Evolutionary conservation across 108 stramenopile species (phyloP).

Genomic region (Fragilaria crotonensis): DNA sequence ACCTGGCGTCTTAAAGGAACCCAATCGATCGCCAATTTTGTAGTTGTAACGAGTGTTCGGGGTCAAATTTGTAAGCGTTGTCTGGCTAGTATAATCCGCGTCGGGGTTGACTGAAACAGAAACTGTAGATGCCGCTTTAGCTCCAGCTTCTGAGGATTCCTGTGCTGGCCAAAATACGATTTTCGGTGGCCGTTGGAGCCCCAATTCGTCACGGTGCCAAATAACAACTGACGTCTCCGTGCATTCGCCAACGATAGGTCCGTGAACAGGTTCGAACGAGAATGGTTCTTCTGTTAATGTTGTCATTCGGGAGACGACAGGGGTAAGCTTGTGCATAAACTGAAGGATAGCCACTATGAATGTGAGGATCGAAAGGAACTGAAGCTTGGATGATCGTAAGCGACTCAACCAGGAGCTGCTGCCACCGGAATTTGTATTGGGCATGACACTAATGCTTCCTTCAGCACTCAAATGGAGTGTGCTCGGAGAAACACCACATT

Average conservation of each 20-base stretch:
- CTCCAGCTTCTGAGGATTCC: not conserved
- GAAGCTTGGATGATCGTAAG: no score
- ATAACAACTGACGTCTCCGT: constrained; percentile 7
- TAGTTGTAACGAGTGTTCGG: not conserved
- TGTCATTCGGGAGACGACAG: no score
- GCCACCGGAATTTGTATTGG: no score
- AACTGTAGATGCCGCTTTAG: not conserved
- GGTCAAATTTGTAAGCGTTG: not conserved
- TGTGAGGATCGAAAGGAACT: no score
- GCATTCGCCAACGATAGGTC: constrained; percentile 6
- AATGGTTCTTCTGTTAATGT: not conserved
- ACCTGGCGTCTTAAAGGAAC: constrained; percentile 6
- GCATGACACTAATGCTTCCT: no score
- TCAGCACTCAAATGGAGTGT: no score
- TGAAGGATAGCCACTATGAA: no score
- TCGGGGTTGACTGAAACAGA: not conserved
- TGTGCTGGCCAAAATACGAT: not conserved
- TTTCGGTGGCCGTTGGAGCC: not conserved
- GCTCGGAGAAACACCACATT: no score
- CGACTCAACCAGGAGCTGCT: no score
- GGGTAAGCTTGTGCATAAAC: no score
- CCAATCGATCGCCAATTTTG: constrained; percentile 4
- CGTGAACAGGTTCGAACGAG: not conserved
- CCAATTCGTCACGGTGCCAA: constrained; percentile 7
- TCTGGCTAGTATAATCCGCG: not conserved